Evolutionary conservation across 768 basidiomycete genomes (phyloP), one percentile per base, ranked within the genome.

Genomic region (Ramaria sp.): DNA sequence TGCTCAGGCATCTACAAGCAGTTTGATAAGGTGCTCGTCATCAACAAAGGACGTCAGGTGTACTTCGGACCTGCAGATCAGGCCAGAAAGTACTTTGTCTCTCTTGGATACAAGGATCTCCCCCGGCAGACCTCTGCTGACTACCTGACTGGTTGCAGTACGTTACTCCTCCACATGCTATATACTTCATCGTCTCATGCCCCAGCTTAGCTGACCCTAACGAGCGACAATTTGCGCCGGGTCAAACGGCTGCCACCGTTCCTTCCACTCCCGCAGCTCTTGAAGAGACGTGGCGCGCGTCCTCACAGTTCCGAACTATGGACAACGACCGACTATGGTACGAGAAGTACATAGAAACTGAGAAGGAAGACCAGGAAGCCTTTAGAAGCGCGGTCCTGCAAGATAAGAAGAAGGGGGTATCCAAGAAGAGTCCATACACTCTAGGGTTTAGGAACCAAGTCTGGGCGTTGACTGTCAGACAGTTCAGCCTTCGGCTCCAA

Each of bases 341-440:
- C 37, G 55, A 57, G n/a, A 75, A 84, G 61, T 86, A 81, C 70
- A 79, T 80, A 80, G 77, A 80, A 50, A 78, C 77, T 0, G 81
- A 86, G 59, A 20, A 50, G 11, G 79, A 78, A 63, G 83, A 90
- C 61, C 86, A 88, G 64, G 80, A 86, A 48, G 78, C 81, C 1
- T 95, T 95, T 77, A 79, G 84, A 48, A 77, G 76, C 7, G 85
- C 89, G 0, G 87, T 91, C 4, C 72, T 77, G 20, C 80, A 78
- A 12, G 86, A 90, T 66, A 92, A 93, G 74, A 83, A 84, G 68
- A 78, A 77, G 59, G 84, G 84, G 27, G 88, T 87, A 4, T 83
- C 84, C 1, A 81, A 81, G 67, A 81, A 83, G 69, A 87, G 83
- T 59, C 87, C 88, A 4, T 94, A 91, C 68, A 91, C 88, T 7